Evolutionary conservation across 2,329 filamentous ascomycete species (phyloP), one percentile per base, ranked within the genome.

Genomic region (Neofusicoccum umdonicola): DNA sequence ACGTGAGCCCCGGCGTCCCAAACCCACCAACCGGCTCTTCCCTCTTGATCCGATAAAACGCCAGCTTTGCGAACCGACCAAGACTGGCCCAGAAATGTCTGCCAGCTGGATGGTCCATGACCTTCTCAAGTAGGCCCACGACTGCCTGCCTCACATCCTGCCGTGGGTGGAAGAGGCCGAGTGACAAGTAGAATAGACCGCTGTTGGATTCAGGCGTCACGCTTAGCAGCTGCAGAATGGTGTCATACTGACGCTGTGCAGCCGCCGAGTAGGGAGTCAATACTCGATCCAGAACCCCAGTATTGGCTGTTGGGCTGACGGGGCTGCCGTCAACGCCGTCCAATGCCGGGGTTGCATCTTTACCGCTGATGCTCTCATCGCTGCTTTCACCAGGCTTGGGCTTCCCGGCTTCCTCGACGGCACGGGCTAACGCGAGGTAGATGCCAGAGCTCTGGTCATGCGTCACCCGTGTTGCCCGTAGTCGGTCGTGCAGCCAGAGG

Each of bases 121-220:
- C 88, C 22, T 93, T 85, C 69, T 94, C 92, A 22, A 99, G 78
- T 41, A 99, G 80, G 66, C 91, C 91, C 1, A 92, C 89, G 2
- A 92, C 91, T 63, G 87, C 88, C 70, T 90, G 79, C 41, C 95
- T 85, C 11, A 97, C 93, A 60, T 92, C 90, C 41, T 84, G 83
- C 68, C 93, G 88, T 63, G 93, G 92, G 80, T 99, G 95, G 76
- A 98, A 97, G 5, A 99, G 82, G 0, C 95, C 95, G 60, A 98
- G 85, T 4, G 90, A 91, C 31, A 99, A 80, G 71, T 97, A 97
- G 76, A 98, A 98, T 3, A 98, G 83, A 0, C 92, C 95, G 0
- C 90, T 91, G 71, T 95, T 92, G 34, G 88, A 91, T 78, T 96
- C 92, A 7, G 92, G 92, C 5, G 92, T 89, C 6, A 95, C 90